Percentiles rank a stretch among this genome's conserved stretches.
phyloP scores from a whole-genome alignment of 768 basidiomycete species.

The Macrolepiota albuminosa region DNA sequence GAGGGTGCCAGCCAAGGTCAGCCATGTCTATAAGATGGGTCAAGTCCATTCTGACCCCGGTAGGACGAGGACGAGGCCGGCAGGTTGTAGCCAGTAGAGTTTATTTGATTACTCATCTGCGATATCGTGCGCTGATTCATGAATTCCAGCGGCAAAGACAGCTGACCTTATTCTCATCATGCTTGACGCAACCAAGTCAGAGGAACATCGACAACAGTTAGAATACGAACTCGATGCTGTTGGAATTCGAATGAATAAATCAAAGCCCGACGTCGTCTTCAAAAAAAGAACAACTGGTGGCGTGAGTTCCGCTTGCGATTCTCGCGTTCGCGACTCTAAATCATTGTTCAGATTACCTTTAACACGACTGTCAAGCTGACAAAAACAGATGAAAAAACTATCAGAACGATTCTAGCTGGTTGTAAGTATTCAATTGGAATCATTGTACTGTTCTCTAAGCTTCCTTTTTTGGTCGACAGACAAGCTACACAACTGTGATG shows the following conservation, averaged over 20 bases:
- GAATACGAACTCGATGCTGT: slow-evolving; percentile 96
- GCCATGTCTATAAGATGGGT: not conserved
- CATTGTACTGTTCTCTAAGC: not conserved
- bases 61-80: slow-evolving; percentile 84
- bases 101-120: slow-evolving; percentile 3
- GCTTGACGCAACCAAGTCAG: slow-evolving; percentile 90
- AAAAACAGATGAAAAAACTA: slow-evolving; percentile 91
- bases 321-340: slow-evolving; percentile 5
- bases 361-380: slow-evolving; percentile 93
- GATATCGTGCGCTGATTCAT: not conserved
- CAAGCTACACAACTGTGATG: slow-evolving; percentile 91
- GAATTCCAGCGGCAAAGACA: slow-evolving; percentile 66
- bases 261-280: slow-evolving; percentile 91
- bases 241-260: slow-evolving; percentile 90
- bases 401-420: slow-evolving; percentile 85
- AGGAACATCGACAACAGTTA: slow-evolving; percentile 82
- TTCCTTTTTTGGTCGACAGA: slow-evolving; percentile 36
- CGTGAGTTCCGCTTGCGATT: slow-evolving; percentile 38
- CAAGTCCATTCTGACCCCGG: not conserved
- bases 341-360: slow-evolving; percentile 65
- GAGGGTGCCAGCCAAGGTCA: slow-evolving; percentile 82
- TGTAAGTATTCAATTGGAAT: slow-evolving; percentile 43
- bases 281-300: slow-evolving; percentile 92
- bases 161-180: slow-evolving; percentile 92
- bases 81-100: slow-evolving; percentile 90